These are phyloP conservation scores for Nemania serpens DNA, from an alignment of 2,329 filamentous ascomycete genomes.

Conservation along the genomic window DNA sequence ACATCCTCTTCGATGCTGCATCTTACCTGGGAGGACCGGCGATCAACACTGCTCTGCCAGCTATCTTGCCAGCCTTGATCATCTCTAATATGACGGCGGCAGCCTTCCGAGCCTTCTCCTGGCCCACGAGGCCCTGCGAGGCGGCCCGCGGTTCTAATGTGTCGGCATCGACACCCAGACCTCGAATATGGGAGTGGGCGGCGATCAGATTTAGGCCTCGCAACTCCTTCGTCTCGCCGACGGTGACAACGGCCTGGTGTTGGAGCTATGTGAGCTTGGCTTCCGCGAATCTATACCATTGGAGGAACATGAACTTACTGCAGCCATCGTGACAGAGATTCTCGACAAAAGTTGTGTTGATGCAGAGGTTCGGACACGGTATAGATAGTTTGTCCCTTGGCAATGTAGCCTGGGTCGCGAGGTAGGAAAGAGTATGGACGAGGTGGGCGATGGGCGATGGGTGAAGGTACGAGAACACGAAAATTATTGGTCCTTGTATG, in stretches of 20 bases:
- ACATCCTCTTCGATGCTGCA: not conserved
- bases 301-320: slow-evolving; percentile 48
- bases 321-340: slow-evolving; percentile 51
- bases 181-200: slow-evolving; percentile 96
- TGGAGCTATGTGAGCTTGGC: slow-evolving; percentile 27
- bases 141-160: slow-evolving; percentile 83
- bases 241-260: slow-evolving; percentile 67
- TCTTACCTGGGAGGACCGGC: slow-evolving; percentile 83
- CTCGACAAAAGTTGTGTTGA: not conserved
- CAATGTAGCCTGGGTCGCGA: not conserved
- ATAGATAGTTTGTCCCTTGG: not conserved
- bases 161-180: slow-evolving; percentile 89
- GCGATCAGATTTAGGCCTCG: slow-evolving; percentile 96
- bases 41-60: slow-evolving; percentile 90
- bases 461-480: slow-evolving; percentile 22
- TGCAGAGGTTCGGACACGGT: not conserved
- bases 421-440: not conserved
- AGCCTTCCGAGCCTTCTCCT: slow-evolving; percentile 95
- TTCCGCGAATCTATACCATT: not conserved
- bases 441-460: not conserved
- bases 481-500: slow-evolving; percentile 25
- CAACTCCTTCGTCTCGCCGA: slow-evolving; percentile 95
- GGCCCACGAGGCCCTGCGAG: slow-evolving; percentile 93
- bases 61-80: slow-evolving; percentile 99
- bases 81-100: slow-evolving; percentile 96